phyloP scores from a whole-genome alignment of 202 grass and related monocot genomes.

The Schoenoplectus triqueter region DNA sequence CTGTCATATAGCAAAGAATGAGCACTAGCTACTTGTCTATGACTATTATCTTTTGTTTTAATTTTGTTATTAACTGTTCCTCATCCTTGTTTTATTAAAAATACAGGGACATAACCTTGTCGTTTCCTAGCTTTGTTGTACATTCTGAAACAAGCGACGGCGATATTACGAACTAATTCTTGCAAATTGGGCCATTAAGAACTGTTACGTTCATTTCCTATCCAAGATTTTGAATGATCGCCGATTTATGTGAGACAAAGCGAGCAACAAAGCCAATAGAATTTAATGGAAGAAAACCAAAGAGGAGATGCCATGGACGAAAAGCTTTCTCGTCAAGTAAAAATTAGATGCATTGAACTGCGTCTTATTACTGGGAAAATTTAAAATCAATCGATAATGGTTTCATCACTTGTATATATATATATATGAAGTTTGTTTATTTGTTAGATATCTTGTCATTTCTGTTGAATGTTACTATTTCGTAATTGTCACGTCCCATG shows the following conservation, averaged over 20 bases:
- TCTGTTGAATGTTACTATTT: not conserved
- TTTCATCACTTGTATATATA: not conserved
- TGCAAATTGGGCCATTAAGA: not conserved
- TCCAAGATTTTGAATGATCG: not conserved
- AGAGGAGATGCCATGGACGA: not conserved
- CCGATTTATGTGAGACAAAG: not conserved
- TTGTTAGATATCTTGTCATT: not conserved
- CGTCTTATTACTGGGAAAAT: constrained; percentile 1
- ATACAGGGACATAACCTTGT: constrained; percentile 63
- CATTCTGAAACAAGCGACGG: constrained; percentile 49
- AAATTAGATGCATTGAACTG: constrained; percentile 2
- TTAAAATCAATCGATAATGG: not conserved
- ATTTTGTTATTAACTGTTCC: not conserved
- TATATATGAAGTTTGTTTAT: not conserved
- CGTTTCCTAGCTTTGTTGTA: constrained; percentile 64
- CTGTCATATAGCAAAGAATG: not conserved
- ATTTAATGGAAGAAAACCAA: not conserved
- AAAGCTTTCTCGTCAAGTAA: not conserved
- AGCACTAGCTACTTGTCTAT: not conserved
- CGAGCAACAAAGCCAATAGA: not conserved
- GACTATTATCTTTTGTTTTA: not conserved
- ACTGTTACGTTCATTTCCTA: not conserved
- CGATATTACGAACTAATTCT: not conserved
- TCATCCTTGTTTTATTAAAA: not conserved
- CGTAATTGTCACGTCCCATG: not conserved